A percentile compares a stretch with the other conserved stretches of the same genome.
These are phyloP conservation scores for Fomitopsis pinicola DNA, from an alignment of 1,284 basidiomycete species.

Conservation along the genomic window DNA sequence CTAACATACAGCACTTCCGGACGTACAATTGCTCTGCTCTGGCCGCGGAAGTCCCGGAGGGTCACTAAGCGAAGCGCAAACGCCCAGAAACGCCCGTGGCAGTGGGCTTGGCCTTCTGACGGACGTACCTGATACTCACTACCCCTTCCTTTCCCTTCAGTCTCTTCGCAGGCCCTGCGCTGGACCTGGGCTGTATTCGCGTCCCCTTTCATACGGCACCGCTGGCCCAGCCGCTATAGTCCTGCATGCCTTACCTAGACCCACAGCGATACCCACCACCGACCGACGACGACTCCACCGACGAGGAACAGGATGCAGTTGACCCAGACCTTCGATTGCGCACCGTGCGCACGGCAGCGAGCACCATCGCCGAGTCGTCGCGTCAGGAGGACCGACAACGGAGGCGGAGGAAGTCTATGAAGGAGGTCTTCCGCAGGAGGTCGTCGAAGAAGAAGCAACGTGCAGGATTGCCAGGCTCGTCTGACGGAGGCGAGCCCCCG, in stretches of 20 bases:
- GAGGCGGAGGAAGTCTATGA: conserved; percentile 49
- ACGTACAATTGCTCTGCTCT: neutral
- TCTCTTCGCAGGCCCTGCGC: conserved; percentile 1
- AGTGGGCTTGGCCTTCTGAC: conserved; percentile 1
- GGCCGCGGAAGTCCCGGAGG: neutral
- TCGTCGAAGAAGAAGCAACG: conserved; percentile 40
- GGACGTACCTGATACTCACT: neutral
- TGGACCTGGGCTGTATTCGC: conserved; percentile 4
- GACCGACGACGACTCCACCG: conserved; percentile 37
- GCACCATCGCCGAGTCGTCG: conserved; percentile 83
- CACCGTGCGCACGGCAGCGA: conserved; percentile 85
- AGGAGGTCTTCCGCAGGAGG: conserved; percentile 55
- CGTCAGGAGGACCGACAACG: conserved; percentile 72
- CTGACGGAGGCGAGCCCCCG: conserved; percentile 12
- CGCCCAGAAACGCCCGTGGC: conserved; percentile 1
- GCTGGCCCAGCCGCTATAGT: conserved; percentile 1
- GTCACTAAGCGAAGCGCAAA: conserved; percentile 1
- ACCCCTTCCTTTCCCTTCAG: neutral
- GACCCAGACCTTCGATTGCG: conserved; percentile 84
- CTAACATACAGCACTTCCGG: neutral
- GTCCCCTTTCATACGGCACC: neutral
- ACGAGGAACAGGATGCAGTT: conserved; percentile 60
- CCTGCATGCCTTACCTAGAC: conserved; percentile 22
- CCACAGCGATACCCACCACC: conserved; percentile 19
- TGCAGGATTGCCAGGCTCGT: conserved; percentile 26